Conservation (phyloP, 306 rosid genomes). For the Hippophae gyantsensis region DNA sequence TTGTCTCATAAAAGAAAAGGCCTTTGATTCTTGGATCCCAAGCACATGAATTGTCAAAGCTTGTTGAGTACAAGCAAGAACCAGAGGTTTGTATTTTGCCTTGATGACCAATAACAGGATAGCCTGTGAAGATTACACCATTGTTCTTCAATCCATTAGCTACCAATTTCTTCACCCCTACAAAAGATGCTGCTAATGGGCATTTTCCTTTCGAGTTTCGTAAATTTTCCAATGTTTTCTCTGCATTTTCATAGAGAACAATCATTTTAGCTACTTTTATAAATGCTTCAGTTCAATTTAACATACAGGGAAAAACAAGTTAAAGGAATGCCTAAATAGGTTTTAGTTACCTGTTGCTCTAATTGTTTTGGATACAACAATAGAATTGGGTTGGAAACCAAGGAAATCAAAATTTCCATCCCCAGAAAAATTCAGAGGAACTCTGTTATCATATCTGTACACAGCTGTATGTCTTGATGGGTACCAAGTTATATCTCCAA, state of each 20-base stretch:
- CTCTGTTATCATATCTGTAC: constrained; percentile 59
- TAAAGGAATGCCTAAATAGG: not conserved
- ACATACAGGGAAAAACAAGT: not conserved
- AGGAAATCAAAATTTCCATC: constrained; percentile 48
- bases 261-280: too few relatives aligned
- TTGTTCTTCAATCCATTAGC: constrained; percentile 59
- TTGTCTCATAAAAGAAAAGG: constrained; percentile 55
- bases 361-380: constrained; percentile 34
- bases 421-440: constrained; percentile 37
- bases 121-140: constrained; percentile 44
- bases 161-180: constrained; percentile 39
- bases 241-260: constrained; percentile 26
- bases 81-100: constrained; percentile 75
- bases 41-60: constrained; percentile 33
- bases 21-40: constrained; percentile 84
- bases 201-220: constrained; percentile 43
- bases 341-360: constrained; percentile 41
- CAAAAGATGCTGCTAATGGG: constrained; percentile 29
- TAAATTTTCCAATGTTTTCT: constrained; percentile 30
- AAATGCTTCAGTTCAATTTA: not conserved
- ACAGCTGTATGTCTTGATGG: constrained; percentile 50
- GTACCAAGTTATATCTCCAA: constrained; percentile 73
- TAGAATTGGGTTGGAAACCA: constrained; percentile 53
- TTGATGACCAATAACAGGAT: constrained; percentile 61
- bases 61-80: constrained; percentile 48